A percentile compares a stretch with the other conserved stretches of the same genome.
Evolutionary conservation across 768 basidiomycete genomes (phyloP).

Genomic region (Suillus ampliporus): DNA sequence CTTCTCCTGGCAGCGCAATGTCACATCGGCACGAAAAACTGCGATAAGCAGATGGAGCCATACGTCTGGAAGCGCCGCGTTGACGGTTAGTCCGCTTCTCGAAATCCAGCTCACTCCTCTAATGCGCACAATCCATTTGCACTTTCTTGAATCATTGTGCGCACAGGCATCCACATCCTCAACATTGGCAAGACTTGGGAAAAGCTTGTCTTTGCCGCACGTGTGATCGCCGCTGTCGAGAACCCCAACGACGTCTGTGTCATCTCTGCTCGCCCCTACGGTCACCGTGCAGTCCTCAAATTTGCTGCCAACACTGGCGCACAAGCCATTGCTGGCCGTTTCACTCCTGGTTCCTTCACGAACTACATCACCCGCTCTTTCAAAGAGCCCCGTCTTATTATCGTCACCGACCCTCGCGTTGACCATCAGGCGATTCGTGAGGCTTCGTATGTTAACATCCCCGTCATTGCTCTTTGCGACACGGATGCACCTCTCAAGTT

Average conservation of each 20-base stretch:
- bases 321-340: constrained; percentile 98
- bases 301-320: constrained; percentile 98
- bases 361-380: constrained; percentile 99
- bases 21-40: constrained; percentile 98
- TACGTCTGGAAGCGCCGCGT: constrained; percentile 97
- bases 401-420: constrained; percentile 98
- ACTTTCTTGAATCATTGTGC: constrained; percentile 2
- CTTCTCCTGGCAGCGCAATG: constrained; percentile 93
- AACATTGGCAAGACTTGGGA: constrained; percentile 99
- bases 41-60: constrained; percentile 98
- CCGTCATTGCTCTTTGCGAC: constrained; percentile 98
- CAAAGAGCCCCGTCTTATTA: constrained; percentile 98
- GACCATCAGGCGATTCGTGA: constrained; percentile 99
- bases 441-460: constrained; percentile 99
- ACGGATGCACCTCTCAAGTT: constrained; percentile 97
- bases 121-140: constrained; percentile 15
- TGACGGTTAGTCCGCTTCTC: constrained; percentile 71
- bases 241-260: constrained; percentile 99
- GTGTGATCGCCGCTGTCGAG: constrained; percentile 96
- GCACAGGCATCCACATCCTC: constrained; percentile 88
- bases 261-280: constrained; percentile 98
- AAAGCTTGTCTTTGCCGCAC: constrained; percentile 97
- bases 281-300: constrained; percentile 99
- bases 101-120: constrained; percentile 16
- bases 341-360: constrained; percentile 98